Base-by-base conservation (phyloP, 1,284 basidiomycete genomes). In the Pseudozyma sp. region DNA sequence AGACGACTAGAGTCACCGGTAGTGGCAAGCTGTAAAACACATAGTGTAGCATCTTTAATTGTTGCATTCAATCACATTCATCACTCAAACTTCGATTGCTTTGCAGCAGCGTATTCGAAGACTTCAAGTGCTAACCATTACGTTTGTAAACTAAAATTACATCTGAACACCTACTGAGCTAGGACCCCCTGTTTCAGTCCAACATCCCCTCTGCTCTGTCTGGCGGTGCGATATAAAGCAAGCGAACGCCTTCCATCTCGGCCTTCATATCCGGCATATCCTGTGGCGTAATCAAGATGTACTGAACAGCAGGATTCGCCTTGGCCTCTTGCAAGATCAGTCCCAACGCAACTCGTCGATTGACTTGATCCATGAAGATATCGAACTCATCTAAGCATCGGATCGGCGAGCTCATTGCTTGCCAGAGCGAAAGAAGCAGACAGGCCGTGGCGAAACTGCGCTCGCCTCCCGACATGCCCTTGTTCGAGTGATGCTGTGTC, bases 401-500 rank as follows among this genome's bases (percentile, higher is more conserved):
- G 57, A 99, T 89, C 0, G 95, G 96, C 84, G 95, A 96, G 1
- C 92, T 92, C 60, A 96, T 93, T 11, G 93, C 91, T 79, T 97
- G 93, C 97, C 97, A 99, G 47, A 99, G 87, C 7, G 97, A 91
- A 35, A 98, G 87, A 53, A 99, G 87, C 56, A 99, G 86, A 77
- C 94, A 96, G 72, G 98, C 94, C 0, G 97, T 99, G 7, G 94
- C 93, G 87, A 97, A 99, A 6, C 94, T 96, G 83, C 97, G 96
- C 86, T 99, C 96, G 45, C 96, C 95, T 52, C 95, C 95, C 0
- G 87, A 87, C 40, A 99, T 89, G 34, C 92, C 65, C 47, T 76
- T 76, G 42, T 81, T 78, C 48, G 81, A 79, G 58, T 80, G 81
- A 55, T 77, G 74, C 42, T 63, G 56, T 39, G 60, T 90, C 91